A percentile compares a stretch with the other conserved stretches of the same genome.
Evolutionary conservation across 2,329 filamentous ascomycete genomes (phyloP).

Genomic region (Colletotrichum tanaceti): DNA sequence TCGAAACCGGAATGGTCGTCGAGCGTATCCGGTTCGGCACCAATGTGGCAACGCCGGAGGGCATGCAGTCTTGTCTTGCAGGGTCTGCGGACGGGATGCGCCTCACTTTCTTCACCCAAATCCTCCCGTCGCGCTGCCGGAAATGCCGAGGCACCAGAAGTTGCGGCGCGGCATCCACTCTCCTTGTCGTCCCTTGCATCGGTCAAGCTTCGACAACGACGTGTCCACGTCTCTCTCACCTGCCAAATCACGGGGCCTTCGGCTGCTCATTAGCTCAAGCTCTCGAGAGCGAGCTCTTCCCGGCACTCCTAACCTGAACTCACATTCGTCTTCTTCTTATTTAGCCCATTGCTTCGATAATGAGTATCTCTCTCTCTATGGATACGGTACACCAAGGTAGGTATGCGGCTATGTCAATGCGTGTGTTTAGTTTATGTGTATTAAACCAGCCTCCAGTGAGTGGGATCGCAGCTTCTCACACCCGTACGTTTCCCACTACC

Average conservation of each 20-base stretch:
- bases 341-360: no score
- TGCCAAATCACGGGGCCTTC: slow-evolving; percentile 19
- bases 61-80: no score
- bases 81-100: not conserved
- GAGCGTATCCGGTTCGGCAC: not conserved
- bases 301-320: slow-evolving; percentile 4
- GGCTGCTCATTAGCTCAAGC: slow-evolving; percentile 13
- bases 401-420: no score
- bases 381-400: no score
- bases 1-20: not conserved
- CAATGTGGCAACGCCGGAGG: not conserved
- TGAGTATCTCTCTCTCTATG: no score
- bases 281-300: not conserved
- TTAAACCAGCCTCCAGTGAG: no score
- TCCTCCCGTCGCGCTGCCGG: not conserved
- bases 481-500: not conserved
- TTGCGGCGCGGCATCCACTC: not conserved
- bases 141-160: slow-evolving; percentile 27
- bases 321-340: not conserved
- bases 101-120: not conserved
- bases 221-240: not conserved
- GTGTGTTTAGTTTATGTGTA: no score
- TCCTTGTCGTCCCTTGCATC: not conserved
- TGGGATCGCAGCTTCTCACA: no score
- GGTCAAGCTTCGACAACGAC: not conserved